Evolutionary conservation across 2,329 filamentous ascomycete species (phyloP), one percentile per base, ranked within the genome.

Genomic region (Penicillium crustosum): DNA sequence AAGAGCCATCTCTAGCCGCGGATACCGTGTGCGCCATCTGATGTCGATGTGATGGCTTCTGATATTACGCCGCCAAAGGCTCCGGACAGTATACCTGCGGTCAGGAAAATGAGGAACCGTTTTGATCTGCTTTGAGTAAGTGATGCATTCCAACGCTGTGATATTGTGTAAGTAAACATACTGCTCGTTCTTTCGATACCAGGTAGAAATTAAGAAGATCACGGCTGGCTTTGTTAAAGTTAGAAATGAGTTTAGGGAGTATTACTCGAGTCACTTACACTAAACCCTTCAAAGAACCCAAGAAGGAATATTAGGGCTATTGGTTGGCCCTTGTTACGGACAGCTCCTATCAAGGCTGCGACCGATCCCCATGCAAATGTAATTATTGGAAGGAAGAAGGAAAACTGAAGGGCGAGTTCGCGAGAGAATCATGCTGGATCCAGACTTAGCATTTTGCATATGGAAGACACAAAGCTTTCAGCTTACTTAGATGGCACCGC

Each of bases 1-100:
- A 60, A 57, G 2, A 57, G 49, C 58, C 58, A 60, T 9, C 54
- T 25, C 58, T 54, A 60, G 10, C 58, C 54, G 1, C 54, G 44
- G 15, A 54, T 47, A 6, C 35, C 45, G 35, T 42, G 39, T 25
- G 17, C n/a, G 17, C 58, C 58, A 15, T 60, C 54, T 19, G 57
- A 48, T 12, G 29, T 51, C n/a, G 38, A 45, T 5, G 49, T 49
- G 15, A 60, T 57, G 4, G 49, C 58, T 3, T 38, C 49, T 6
- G 58, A 36, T 7, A 60, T 33, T 15, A 60, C 21, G n/a, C 54
- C 44, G 2, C 49, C 58, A 7, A 60, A 60, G 5, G 58, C 53
- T 6, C 58, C 53, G 6, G 54, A 44, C 1, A 54, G 44, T 47
- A 57, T 51, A 2, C 29, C 54, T 21, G 58, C 58, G 45, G 57